Evolutionary conservation across 2,329 filamentous ascomycete species (phyloP).

Genomic region (Kalaharituber pfeilii): DNA sequence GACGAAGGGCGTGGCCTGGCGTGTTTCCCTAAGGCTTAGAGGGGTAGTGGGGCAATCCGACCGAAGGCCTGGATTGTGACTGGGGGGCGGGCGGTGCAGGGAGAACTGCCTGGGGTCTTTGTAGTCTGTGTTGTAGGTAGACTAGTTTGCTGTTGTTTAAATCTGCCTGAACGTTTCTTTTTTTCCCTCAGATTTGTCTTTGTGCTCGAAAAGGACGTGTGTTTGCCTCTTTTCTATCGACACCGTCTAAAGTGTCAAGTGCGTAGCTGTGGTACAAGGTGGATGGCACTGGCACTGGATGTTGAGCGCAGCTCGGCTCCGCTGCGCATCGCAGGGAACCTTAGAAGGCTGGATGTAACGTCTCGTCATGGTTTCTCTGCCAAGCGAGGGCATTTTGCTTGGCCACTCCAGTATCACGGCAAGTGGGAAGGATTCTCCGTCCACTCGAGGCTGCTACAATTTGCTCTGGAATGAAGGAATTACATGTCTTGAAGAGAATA

Average conservation of each 20-base stretch:
- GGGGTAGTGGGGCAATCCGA: neutral
- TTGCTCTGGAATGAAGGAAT: no score
- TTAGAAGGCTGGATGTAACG: neutral
- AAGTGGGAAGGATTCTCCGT: no score
- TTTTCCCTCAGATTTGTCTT: no score
- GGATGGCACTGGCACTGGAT: neutral
- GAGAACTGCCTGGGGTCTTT: no score
- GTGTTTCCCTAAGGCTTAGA: neutral
- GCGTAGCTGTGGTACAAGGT: neutral
- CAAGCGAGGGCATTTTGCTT: slow-evolving; percentile 7
- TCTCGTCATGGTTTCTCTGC: neutral
- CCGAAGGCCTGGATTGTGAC: neutral
- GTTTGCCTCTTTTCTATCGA: neutral
- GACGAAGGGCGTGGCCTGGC: neutral
- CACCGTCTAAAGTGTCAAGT: no score
- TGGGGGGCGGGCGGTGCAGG: neutral
- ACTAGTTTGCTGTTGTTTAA: no score
- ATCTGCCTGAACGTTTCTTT: no score
- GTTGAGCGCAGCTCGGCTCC: neutral
- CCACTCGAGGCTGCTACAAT: no score
- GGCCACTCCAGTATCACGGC: neutral
- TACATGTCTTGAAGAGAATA: no score
- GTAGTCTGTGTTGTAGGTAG: no score
- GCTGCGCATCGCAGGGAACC: neutral
- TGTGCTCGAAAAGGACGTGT: neutral